Base-by-base conservation (phyloP, 2,329 filamentous ascomycete species). In the Pseudopyrenochaeta lycopersici region DNA sequence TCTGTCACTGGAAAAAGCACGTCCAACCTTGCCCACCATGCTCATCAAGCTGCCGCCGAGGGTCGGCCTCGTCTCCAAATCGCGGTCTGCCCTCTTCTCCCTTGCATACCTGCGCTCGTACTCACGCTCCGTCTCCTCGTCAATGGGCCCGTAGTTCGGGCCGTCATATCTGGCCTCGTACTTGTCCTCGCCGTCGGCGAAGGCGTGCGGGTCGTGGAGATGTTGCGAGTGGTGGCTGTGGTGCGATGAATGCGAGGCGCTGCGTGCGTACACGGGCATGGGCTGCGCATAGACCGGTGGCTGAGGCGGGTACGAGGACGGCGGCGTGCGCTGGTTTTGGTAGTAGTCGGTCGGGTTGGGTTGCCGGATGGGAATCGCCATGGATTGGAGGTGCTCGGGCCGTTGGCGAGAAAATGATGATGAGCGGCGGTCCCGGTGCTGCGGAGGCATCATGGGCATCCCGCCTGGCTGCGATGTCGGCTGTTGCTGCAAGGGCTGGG, bases 31-130 rank as follows among this genome's bases (percentile, higher is more conserved):
- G 29, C 49, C 55, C 11, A 64, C 36, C 29, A 56, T 15, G 35
- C 52, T 63, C 43, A 64, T 52, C 49, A 71, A 27, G 47, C 67
- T 70, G 2, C 58, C 69, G 1, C 70, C 70, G 9, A 72, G 43
- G 36, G 70, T 71, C 4, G 70, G 70, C 45, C 70, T 46, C 4
- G 55, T 54, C 53, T 71, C 66, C 15, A 66, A 15, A 30, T 58
- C 56, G 11, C 40, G 21, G 12, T 30, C 12, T n/a, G 23, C 40
- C 14, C 23, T 15, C 45, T 51, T 52, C 21, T 64, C 56, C 49
- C 46, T 56, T 5, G 58, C 54, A 36, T 63, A 67, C 27, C 54
- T 46, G 23, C 21, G 48, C 21, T 66, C 46, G 12, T 66, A 67
- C 45, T 49, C 52, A 7, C 39, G 35, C 14, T 62, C 49, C 35